Conservation (phyloP, 768 basidiomycete genomes). For the Suillus fuscotomentosus region DNA sequence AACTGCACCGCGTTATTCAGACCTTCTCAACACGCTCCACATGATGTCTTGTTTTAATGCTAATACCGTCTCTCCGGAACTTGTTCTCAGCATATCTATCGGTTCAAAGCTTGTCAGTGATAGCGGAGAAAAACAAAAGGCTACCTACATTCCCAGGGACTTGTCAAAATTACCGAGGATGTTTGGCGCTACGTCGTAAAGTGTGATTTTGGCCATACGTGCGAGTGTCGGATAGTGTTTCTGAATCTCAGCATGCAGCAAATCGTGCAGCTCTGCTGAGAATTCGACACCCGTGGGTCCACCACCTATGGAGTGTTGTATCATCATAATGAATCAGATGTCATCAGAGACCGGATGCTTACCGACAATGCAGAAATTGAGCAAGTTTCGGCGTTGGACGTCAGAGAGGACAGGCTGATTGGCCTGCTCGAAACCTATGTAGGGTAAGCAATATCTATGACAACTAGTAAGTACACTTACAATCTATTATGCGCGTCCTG, state of each 20-base stretch:
- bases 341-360: slow-evolving; percentile 23
- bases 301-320: slow-evolving; percentile 44
- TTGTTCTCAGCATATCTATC: slow-evolving; percentile 65
- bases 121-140: slow-evolving; percentile 3
- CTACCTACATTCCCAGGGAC: slow-evolving; percentile 53
- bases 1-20: slow-evolving; percentile 5
- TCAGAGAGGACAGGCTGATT: slow-evolving; percentile 78
- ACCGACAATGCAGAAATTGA: slow-evolving; percentile 89
- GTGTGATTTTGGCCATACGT: slow-evolving; percentile 63
- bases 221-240: slow-evolving; percentile 63
- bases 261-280: slow-evolving; percentile 78
- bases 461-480: slow-evolving; percentile 32
- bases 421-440: slow-evolving; percentile 78
- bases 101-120: slow-evolving; percentile 1
- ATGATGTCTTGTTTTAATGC: slow-evolving; percentile 68
- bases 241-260: slow-evolving; percentile 64
- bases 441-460: neutral
- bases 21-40: slow-evolving; percentile 69
- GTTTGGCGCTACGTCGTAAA: slow-evolving; percentile 79
- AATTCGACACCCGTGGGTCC: slow-evolving; percentile 84
- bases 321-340: neutral
- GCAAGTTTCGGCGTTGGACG: slow-evolving; percentile 66
- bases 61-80: slow-evolving; percentile 74
- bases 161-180: slow-evolving; percentile 78
- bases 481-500: slow-evolving; percentile 71